Evolutionary conservation across 805 yeast species (phyloP).

Genomic region (Wickerhamiella cacticola): DNA sequence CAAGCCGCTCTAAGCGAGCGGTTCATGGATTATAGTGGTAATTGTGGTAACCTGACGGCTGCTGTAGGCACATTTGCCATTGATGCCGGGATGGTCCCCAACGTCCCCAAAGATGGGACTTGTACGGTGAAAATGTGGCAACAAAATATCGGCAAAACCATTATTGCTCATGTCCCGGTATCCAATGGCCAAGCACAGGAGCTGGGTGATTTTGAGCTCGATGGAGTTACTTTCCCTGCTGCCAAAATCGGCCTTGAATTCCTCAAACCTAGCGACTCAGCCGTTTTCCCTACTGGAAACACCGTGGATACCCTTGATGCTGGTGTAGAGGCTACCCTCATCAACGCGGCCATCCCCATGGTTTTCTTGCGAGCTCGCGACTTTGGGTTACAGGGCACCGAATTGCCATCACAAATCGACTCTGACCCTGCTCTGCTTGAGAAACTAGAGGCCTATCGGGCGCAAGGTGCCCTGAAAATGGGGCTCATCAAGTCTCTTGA

Average conservation of each 20-base stretch:
- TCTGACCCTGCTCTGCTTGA: slow-evolving; percentile 1
- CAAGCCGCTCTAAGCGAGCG: slow-evolving; percentile 13
- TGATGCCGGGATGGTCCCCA: neutral
- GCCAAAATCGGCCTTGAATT: slow-evolving; percentile 12
- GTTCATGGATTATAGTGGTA: slow-evolving; percentile 14
- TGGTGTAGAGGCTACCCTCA: slow-evolving; percentile 1
- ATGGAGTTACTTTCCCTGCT: slow-evolving; percentile 12
- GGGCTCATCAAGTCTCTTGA: slow-evolving; percentile 13
- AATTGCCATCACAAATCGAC: neutral
- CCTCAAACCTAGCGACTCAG: slow-evolving; percentile 12
- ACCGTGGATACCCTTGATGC: neutral
- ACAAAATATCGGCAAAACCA: slow-evolving; percentile 12
- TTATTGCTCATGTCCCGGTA: slow-evolving; percentile 9
- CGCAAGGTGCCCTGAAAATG: slow-evolving; percentile 14
- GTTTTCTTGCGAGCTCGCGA: slow-evolving; percentile 2
- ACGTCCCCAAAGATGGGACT: slow-evolving; percentile 6
- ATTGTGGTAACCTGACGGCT: slow-evolving; percentile 16
- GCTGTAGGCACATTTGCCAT: slow-evolving; percentile 16
- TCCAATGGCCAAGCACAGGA: slow-evolving; percentile 1
- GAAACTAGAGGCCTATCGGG: slow-evolving; percentile 13
- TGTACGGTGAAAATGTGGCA: slow-evolving; percentile 5
- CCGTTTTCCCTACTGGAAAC: slow-evolving; percentile 15
- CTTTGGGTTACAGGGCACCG: slow-evolving; percentile 4
- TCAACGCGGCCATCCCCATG: slow-evolving; percentile 12
- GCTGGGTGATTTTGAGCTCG: slow-evolving; percentile 4